Evolutionary conservation across 2,329 filamentous ascomycete genomes (phyloP), one percentile per base, ranked within the genome.

Genomic region (Parastagonospora nodorum): DNA sequence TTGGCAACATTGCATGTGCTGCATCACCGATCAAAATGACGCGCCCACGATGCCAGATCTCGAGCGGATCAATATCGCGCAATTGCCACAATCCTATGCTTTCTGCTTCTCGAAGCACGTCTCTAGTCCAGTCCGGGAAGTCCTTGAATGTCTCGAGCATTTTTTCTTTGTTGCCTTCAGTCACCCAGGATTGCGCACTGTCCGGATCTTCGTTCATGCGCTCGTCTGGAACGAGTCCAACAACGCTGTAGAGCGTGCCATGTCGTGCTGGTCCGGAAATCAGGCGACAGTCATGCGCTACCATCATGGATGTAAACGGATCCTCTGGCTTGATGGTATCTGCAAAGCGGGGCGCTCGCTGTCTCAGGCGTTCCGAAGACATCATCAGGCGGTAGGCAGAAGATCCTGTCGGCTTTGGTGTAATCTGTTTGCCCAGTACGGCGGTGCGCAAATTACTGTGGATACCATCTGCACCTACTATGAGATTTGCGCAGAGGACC

Each of bases 21-120:
- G 82, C 82, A 63, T 86, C 83, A 8, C 83, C 83, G 5, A 84
- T 69, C 2, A 85, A 66, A 5, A 85, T 73, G 2, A 82, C 75
- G 0, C 80, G 72, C 11, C 78, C 72, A 2, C 70, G 66, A 11
- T 71, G 66, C 80, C 80, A 83, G 1, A 57, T 72, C 2, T 57
- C 48, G n/a, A 79, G 45, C 0, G 76, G 73, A 42, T 78, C 76
- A 24, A 76, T 53, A 51, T 80, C 78, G 27, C 76, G 73, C 1
- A 80, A 60, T 50, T 79, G 76, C 77, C 77, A 81, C 0, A 80
- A 60, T 1, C 71, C 74, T 2, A 79, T 67, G 37, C 73, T 66
- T 6, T 66, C 53, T 1, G 68, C 68, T 4, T 60, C 53, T 27
- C 48, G 52, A 11, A 79, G 69, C 8, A 73, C 58, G 0, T 59